A percentile compares a stretch with the other conserved stretches of the same genome.
Evolutionary conservation across 2,329 filamentous ascomycete genomes (phyloP).

Genomic region (Aspergillus neotritici): DNA sequence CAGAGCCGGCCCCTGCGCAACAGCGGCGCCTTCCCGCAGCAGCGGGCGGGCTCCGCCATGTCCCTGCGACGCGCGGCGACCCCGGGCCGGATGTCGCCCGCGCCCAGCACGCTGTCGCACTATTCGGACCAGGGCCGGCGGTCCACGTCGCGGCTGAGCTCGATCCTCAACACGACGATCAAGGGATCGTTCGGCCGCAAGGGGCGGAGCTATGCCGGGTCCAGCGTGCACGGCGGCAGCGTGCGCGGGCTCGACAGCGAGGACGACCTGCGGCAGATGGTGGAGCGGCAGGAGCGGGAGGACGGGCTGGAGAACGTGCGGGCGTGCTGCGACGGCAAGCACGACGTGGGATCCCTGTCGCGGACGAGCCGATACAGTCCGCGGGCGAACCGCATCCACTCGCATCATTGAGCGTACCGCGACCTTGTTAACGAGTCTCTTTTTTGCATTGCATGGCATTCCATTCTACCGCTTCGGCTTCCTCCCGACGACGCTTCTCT

Average conservation of each 20-base stretch:
- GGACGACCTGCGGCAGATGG: conserved; percentile 74
- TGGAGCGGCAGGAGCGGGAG: conserved; percentile 62
- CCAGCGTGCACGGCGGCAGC: conserved; percentile 36
- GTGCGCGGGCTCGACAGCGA: conserved; percentile 61
- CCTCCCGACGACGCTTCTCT: too few species aligned
- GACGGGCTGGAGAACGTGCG: conserved; percentile 89
- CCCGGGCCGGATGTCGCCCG: conserved; percentile 32
- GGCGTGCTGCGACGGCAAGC: conserved; percentile 91
- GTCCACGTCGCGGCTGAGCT: conserved; percentile 44
- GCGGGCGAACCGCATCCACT: conserved; percentile 33
- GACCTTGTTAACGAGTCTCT: conserved; percentile 19
- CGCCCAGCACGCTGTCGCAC: conserved; percentile 29
- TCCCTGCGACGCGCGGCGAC: conserved; percentile 35
- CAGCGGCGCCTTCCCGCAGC: conserved; percentile 48
- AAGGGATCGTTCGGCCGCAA: conserved; percentile 47
- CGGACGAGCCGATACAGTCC: conserved; percentile 40
- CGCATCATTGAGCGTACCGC: conserved; percentile 28
- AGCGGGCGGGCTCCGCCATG: conserved; percentile 34
- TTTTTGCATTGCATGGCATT: background rate
- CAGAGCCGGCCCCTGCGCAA: conserved; percentile 67
- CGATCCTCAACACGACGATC: conserved; percentile 44
- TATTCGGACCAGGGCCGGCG: conserved; percentile 32
- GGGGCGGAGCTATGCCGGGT: conserved; percentile 34
- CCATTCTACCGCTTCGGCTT: conserved; percentile 4
- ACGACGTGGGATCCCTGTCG: conserved; percentile 55